Evolutionary conservation across 2,329 filamentous ascomycete species (phyloP).

Genomic region (Chaetomiaceae sp.): DNA sequence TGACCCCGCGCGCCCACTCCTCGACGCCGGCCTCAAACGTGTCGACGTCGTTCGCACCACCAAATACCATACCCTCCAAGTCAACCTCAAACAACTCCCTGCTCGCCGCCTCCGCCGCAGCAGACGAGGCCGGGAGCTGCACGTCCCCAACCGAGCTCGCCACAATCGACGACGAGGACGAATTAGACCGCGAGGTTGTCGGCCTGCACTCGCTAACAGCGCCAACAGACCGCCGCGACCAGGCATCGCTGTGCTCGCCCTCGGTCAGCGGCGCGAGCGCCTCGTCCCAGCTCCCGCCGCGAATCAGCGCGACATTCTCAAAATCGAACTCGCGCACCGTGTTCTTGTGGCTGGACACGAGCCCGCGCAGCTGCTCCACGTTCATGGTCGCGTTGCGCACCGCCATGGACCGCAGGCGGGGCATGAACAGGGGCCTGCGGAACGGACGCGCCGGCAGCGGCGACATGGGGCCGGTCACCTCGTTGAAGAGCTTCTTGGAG

Average conservation of each 20-base stretch:
- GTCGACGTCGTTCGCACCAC: slow-evolving; percentile 30
- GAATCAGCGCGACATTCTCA: slow-evolving; percentile 66
- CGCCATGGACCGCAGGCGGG: slow-evolving; percentile 62
- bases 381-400: slow-evolving; percentile 71
- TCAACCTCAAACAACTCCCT: slow-evolving; percentile 44
- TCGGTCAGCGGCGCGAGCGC: slow-evolving; percentile 68
- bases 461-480: slow-evolving; percentile 62
- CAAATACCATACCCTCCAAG: slow-evolving; percentile 37
- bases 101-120: slow-evolving; percentile 51
- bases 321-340: slow-evolving; percentile 76
- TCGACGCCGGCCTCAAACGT: slow-evolving; percentile 29
- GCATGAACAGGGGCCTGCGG: slow-evolving; percentile 59
- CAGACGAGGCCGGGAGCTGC: slow-evolving; percentile 45
- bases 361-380: slow-evolving; percentile 62
- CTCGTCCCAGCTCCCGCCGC: slow-evolving; percentile 72
- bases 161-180: slow-evolving; percentile 19
- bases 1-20: slow-evolving; percentile 28
- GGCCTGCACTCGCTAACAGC: slow-evolving; percentile 28
- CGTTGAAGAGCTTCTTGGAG: slow-evolving; percentile 57
- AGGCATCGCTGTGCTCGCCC: slow-evolving; percentile 38
- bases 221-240: slow-evolving; percentile 40
- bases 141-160: slow-evolving; percentile 30
- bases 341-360: slow-evolving; percentile 63
- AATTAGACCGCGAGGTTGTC: slow-evolving; percentile 18
- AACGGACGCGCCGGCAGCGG: slow-evolving; percentile 51